phyloP scores from a whole-genome alignment of 495 filamentous ascomycete species.

The Cudoniella acicularis region DNA sequence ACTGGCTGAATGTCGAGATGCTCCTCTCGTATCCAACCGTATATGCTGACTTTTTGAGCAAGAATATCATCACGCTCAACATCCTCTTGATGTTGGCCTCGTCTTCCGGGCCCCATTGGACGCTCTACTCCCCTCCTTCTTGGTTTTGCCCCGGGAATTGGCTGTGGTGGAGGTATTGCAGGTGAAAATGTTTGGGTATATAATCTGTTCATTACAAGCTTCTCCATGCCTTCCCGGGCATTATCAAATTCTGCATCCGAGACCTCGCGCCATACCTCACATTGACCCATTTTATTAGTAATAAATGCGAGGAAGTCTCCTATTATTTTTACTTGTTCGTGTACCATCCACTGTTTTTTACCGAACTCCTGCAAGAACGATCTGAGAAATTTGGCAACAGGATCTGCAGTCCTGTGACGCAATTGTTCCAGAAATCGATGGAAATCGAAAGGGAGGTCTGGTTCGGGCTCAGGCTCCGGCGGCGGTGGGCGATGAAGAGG shows the following conservation, averaged over 20 bases:
- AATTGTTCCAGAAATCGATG: slow-evolving; percentile 95
- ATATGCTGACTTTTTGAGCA: slow-evolving; percentile 93
- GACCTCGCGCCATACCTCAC: slow-evolving; percentile 93
- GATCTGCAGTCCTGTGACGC: slow-evolving; percentile 91
- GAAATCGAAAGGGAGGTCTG: slow-evolving; percentile 92
- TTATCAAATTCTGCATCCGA: slow-evolving; percentile 98
- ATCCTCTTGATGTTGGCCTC: slow-evolving; percentile 97
- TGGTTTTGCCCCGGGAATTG: slow-evolving; percentile 65
- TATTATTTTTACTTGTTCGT: slow-evolving; percentile 98
- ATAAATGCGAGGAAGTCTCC: slow-evolving; percentile 97
- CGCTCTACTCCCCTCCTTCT: slow-evolving; percentile 65
- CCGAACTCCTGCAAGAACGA: slow-evolving; percentile 94
- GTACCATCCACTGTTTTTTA: slow-evolving; percentile 99
- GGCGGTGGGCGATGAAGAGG: slow-evolving; percentile 66
- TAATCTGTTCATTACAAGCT: slow-evolving; percentile 97
- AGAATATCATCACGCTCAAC: slow-evolving; percentile 94
- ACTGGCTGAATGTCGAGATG: slow-evolving; percentile 93
- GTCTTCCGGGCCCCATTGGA: slow-evolving; percentile 72
- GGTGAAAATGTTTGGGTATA: slow-evolving; percentile 97
- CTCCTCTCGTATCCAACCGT: slow-evolving; percentile 89
- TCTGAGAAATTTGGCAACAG: slow-evolving; percentile 89
- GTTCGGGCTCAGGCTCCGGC: slow-evolving; percentile 85
- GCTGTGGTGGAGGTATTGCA: slow-evolving; percentile 75
- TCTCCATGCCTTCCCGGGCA: slow-evolving; percentile 98
- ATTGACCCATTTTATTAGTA: slow-evolving; percentile 96